Base-by-base conservation (phyloP, 2,329 filamentous ascomycete species). In the Hypoxylon sp. region DNA sequence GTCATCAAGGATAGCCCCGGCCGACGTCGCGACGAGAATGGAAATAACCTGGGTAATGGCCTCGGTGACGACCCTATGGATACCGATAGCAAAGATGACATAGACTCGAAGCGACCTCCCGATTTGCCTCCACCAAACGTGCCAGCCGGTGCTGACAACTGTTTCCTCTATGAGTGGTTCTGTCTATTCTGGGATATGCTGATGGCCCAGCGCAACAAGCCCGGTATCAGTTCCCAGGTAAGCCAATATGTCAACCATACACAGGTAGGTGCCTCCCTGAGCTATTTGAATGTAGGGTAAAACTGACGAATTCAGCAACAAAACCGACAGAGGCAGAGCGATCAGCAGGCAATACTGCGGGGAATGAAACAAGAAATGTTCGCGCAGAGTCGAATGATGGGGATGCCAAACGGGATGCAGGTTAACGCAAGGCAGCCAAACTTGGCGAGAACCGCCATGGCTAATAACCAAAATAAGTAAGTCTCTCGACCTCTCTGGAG, bases 141-240 rank as follows among this genome's bases (percentile, higher is more conserved):
- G 5, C 89, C 90, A 11, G 87, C 88, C 54, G 85, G 85, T 68
- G 87, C 87, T 61, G 92, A 91, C 75, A 92, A 88, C 69, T 93
- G 93, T 27, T 98, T 99, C 77, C 85, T 99, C n/a, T 92, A 94
- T 74, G 96, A 98, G 77, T 99, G 96, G 96, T 99, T 97, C 84
- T 93, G 91, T 77, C 88, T 98, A 58, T 99, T 99, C 81, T 98
- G 94, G 94, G 96, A 99, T 77, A 94, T 98, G 74, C 97, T 92
- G 81, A 90, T 90, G 77, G 93, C 94, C 62, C 92, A 95, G 78
- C 92, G 93, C 77, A 88, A 86, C 76, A 91, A 90, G 79, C 78
- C 77, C 50, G 88, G 88, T 61, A 86, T 86, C 62, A 90, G 85
- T 77, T 81, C 83, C 27, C 87, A 88, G 66, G 90, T 93, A 51